A percentile compares a stretch with the other conserved stretches of the same genome.
Conservation (phyloP, 257 asterid genomes). For the Craterostigma plantagineum region DNA sequence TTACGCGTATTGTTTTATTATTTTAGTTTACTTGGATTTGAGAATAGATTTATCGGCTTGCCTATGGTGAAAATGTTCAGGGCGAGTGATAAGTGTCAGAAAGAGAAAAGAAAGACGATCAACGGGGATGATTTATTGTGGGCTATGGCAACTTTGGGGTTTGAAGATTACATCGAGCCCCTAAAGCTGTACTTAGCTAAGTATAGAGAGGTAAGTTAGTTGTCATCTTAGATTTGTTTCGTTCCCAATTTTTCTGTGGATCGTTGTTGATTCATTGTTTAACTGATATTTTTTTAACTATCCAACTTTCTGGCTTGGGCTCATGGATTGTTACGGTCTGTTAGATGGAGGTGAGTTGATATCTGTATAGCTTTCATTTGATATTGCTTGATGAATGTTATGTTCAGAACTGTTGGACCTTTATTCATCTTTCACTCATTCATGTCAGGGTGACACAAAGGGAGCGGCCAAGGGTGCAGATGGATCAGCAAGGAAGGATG, state of each 20-base stretch:
- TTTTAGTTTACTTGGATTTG: not conserved
- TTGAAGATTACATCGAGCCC: constrained; percentile 83
- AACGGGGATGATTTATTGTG: constrained; percentile 81
- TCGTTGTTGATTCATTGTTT: constrained; percentile 6
- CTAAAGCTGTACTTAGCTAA: constrained; percentile 62
- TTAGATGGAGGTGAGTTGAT: constrained; percentile 73
- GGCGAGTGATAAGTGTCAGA: constrained; percentile 92
- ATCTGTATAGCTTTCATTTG: not conserved
- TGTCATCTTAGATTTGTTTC: not conserved
- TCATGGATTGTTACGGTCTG: constrained; percentile 16
- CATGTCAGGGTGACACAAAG: constrained; percentile 64
- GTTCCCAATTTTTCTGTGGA: not conserved
- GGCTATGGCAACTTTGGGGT: constrained; percentile 90
- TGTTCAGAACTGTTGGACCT: constrained; percentile 4
- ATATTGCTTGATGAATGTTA: not conserved
- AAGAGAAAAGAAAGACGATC: constrained; percentile 78
- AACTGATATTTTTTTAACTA: constrained; percentile 12
- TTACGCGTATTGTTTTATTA: no score
- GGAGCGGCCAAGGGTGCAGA: constrained; percentile 59
- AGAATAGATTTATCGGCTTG: not conserved
- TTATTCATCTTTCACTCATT: constrained; percentile 2
- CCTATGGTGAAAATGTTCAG: constrained; percentile 22
- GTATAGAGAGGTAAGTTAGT: constrained; percentile 59
- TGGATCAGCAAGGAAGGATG: constrained; percentile 63
- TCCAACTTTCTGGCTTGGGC: constrained; percentile 4